A percentile compares a stretch with the other conserved stretches of the same genome.
phyloP scores from a whole-genome alignment of 257 asterid genomes.

The Solanum sejunctum region DNA sequence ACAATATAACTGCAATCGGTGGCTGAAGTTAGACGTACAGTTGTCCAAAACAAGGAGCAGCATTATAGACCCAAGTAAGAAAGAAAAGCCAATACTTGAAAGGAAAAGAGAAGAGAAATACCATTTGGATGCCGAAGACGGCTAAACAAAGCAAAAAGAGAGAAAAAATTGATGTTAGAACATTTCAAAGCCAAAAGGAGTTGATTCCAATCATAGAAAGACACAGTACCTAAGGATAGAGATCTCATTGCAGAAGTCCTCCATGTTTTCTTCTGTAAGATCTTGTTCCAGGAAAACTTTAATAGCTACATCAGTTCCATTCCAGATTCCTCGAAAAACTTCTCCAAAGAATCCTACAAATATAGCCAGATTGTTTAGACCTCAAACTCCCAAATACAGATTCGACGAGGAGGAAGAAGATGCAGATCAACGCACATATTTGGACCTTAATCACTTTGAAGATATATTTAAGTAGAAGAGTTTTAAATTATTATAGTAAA shows the following conservation, averaged over 20 bases:
- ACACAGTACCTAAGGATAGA: constrained; percentile 70
- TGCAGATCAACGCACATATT: background rate
- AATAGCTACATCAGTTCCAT: constrained; percentile 96
- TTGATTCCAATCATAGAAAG: background rate
- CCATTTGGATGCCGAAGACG: constrained; percentile 99
- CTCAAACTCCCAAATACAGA: background rate
- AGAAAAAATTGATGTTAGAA: constrained; percentile 21
- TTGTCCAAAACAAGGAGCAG: background rate
- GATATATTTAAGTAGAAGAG: background rate
- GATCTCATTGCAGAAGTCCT: constrained; percentile 96
- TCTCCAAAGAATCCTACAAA: constrained; percentile 91
- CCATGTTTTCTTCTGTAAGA: constrained; percentile 97
- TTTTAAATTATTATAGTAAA: background rate
- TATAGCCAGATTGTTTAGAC: background rate
- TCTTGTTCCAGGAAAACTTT: constrained; percentile 98
- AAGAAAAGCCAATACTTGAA: background rate
- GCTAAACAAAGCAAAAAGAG: constrained; percentile 44
- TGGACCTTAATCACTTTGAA: background rate
- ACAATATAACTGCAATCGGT: constrained; percentile 64
- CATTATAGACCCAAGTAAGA: background rate
- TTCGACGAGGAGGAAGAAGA: background rate
- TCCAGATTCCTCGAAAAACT: constrained; percentile 97
- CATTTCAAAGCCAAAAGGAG: constrained; percentile 6
- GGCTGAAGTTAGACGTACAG: background rate
- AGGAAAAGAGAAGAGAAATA: constrained; percentile 26